Base-by-base conservation (phyloP, 2,329 filamentous ascomycete genomes). In the Phyllosticta citriasiana region DNA sequence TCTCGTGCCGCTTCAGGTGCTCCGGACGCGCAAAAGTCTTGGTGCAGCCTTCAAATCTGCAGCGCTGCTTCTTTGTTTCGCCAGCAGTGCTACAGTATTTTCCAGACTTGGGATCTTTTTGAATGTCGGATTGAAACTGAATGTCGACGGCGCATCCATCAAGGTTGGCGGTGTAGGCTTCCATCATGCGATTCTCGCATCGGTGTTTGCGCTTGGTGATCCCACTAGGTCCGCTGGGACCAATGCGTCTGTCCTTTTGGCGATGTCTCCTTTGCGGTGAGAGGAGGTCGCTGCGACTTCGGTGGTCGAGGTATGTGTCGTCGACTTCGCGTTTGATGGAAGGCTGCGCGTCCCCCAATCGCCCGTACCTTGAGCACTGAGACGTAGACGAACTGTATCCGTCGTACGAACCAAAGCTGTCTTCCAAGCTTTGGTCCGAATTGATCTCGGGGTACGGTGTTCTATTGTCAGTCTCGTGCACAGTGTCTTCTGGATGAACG, bases 1-100 rank as follows among this genome's bases (percentile, higher is more conserved):
- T 62, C 57, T 66, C 57, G 59, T 73, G 70, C 4, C 72, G 64
- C 57, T 68, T 70, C 9, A 69, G 63, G 59, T 73, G 71, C 53
- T 74, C 72, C 9, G 66, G 65, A 6, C 71, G 66, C 47, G 63
- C 60, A 57, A 73, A 73, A 2, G 25, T 63, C 33, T 57, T 58
- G 27, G 27, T 10, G 54, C 65, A 66, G 4, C 30, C 50, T 4
- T 40, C 54, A 19, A 62, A 53, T 7, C 55, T 40, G 53, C 65
- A 66, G 2, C 55, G 7, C 19, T 62, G 55, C 60, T 66, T 65
- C 60, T 65, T 63, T 27, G 57, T 55, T 35, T 58, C 62, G 22
- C 62, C 58, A 24, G 57, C 27, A 4, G 50, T 40, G 16, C 52
- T 57, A 26, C 47, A 61, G 27, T 61, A 64, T 24, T 60, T 51